phyloP scores from a whole-genome alignment of 2,329 filamentous ascomycete species.

The Plectosphaerella plurivora region DNA sequence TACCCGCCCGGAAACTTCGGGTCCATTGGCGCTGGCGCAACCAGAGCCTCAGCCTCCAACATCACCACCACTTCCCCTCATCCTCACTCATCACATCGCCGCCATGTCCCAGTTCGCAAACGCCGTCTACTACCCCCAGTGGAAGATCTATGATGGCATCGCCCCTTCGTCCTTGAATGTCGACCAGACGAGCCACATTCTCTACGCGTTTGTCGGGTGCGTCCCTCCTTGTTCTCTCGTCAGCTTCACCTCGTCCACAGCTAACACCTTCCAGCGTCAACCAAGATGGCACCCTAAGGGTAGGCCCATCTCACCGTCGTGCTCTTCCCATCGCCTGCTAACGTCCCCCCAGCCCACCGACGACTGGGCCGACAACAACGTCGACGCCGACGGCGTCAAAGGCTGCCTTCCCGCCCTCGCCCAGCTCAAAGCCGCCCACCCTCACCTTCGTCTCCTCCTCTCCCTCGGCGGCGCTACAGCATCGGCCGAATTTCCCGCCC shows the following conservation, averaged over 20 bases:
- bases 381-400: conserved; percentile 52
- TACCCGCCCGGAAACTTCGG: no score
- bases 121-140: conserved; percentile 60
- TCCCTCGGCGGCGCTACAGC: conserved; percentile 63
- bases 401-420: conserved; percentile 58
- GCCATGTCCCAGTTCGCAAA: conserved; percentile 20
- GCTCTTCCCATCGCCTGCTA: not conserved
- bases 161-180: conserved; percentile 55
- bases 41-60: not conserved
- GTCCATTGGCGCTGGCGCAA: not conserved
- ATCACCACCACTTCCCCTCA: not conserved
- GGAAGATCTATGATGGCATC: conserved; percentile 56
- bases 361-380: conserved; percentile 58
- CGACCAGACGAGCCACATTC: conserved; percentile 56
- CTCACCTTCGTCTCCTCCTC: conserved; percentile 53
- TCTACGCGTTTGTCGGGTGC: conserved; percentile 59
- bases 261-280: conserved; percentile 21
- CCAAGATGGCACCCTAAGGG: conserved; percentile 31
- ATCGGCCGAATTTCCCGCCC: conserved; percentile 55
- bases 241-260: not conserved
- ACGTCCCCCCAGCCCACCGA: conserved; percentile 38
- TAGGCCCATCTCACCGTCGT: conserved; percentile 18
- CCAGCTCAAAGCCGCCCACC: conserved; percentile 52
- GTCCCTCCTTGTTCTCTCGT: conserved; percentile 7
- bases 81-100: not conserved